A percentile compares a stretch with the other conserved stretches of the same genome.
Evolutionary conservation across 2,329 filamentous ascomycete genomes (phyloP).

Genomic region (Neofusicoccum sp.): DNA sequence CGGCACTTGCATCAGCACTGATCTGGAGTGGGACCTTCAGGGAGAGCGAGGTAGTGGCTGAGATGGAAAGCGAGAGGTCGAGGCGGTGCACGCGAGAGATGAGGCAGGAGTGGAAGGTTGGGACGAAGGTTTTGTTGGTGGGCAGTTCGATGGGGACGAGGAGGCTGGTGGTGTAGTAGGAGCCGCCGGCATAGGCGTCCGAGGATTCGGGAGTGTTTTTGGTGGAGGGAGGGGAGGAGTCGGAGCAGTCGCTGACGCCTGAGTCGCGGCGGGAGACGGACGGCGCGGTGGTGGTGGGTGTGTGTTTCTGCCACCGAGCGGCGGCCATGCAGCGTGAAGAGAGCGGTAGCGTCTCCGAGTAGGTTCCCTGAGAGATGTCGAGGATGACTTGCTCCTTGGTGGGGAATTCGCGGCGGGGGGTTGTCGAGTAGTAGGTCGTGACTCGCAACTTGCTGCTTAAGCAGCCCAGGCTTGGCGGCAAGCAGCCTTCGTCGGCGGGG

Average conservation of each 20-base stretch:
- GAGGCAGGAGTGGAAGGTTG: slow-evolving; percentile 71
- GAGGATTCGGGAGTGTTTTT: slow-evolving; percentile 35
- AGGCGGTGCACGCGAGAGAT: slow-evolving; percentile 66
- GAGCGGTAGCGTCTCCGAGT: slow-evolving; percentile 55
- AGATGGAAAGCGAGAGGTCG: slow-evolving; percentile 59
- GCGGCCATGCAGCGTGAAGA: slow-evolving; percentile 59
- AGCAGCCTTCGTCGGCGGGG: slow-evolving; percentile 51
- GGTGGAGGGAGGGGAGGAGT: slow-evolving; percentile 25
- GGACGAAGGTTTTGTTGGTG: slow-evolving; percentile 62
- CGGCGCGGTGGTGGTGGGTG: slow-evolving; percentile 30
- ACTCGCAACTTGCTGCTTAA: slow-evolving; percentile 59
- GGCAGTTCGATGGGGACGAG: slow-evolving; percentile 66
- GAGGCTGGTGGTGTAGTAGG: slow-evolving; percentile 65
- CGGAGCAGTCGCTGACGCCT: slow-evolving; percentile 39
- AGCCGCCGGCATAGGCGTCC: slow-evolving; percentile 42
- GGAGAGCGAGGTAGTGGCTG: slow-evolving; percentile 43
- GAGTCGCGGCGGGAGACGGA: slow-evolving; percentile 42
- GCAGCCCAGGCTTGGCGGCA: slow-evolving; percentile 57
- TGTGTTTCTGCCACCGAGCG: slow-evolving; percentile 59
- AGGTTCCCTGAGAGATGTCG: slow-evolving; percentile 55
- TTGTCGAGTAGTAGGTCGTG: slow-evolving; percentile 59
- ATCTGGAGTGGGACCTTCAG: slow-evolving; percentile 52
- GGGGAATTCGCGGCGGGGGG: slow-evolving; percentile 55
- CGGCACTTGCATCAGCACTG: slow-evolving; percentile 40
- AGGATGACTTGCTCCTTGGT: slow-evolving; percentile 44